A percentile compares a stretch with the other conserved stretches of the same genome.
phyloP scores from a whole-genome alignment of 2,329 filamentous ascomycete genomes.

The Fusarium buxicola region DNA sequence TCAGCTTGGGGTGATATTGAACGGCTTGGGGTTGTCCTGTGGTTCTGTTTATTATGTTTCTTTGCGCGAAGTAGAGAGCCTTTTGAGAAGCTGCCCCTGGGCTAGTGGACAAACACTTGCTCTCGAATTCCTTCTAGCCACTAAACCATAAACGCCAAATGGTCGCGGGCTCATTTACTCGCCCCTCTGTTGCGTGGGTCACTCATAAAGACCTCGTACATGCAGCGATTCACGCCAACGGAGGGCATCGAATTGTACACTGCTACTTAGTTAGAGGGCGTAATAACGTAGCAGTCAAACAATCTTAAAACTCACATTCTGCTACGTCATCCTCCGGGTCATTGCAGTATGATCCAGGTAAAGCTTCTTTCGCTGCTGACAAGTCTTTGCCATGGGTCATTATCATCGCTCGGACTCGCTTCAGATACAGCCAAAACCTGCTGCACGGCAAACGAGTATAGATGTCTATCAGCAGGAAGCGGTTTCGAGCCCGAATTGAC shows the following conservation, averaged over 20 bases:
- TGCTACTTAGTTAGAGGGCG: not conserved
- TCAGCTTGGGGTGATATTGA: too few relatives aligned
- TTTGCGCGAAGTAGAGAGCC: too few relatives aligned
- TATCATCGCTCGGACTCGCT: not conserved
- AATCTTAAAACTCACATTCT: not conserved
- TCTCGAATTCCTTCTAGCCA: too few relatives aligned
- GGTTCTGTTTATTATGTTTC: too few relatives aligned
- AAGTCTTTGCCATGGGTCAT: not conserved
- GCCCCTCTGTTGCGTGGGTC: too few relatives aligned
- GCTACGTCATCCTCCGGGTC: not conserved
- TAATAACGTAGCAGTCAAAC: not conserved
- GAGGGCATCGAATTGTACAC: not conserved
- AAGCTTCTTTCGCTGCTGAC: not conserved
- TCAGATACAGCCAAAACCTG: slow-evolving; percentile 15
- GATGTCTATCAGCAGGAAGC: not conserved
- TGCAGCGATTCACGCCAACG: not conserved
- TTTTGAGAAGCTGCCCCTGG: too few relatives aligned
- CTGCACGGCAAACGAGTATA: not conserved
- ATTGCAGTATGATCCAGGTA: too few relatives aligned
- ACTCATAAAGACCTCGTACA: not conserved
- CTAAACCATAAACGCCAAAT: too few relatives aligned
- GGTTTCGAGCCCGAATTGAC: not conserved
- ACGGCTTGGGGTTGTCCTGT: too few relatives aligned
- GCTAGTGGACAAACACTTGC: too few relatives aligned
- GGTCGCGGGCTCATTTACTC: too few relatives aligned